Evolutionary conservation across 2,329 filamentous ascomycete genomes (phyloP), one percentile per base, ranked within the genome.

Genomic region (Parastagonospora avenae): DNA sequence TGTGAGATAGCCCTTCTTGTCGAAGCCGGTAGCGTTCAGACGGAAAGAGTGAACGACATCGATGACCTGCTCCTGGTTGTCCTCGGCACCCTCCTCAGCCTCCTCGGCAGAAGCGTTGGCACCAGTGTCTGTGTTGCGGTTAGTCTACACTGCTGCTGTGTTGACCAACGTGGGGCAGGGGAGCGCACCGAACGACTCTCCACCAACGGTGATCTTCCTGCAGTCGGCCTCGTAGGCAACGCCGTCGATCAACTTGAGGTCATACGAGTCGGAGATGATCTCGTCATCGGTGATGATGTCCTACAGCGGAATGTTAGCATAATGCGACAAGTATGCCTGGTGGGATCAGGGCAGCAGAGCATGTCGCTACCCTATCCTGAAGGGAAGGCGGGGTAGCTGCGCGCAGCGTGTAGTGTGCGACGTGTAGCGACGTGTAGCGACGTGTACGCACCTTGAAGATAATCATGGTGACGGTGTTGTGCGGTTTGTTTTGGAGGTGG

Each of bases 51-150:
- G 82, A 75, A 96, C 85, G 59, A 97, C 87, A 80, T 99, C 92
- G 83, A 96, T 95, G 80, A 97, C 92, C 74, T 86, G 85, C 79
- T 87, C 77, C 52, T 77, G 76, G 41, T 66, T 48, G 67, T 95
- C 91, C 42, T 96, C 92, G 66, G 86, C 66, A 60, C 76, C 88
- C 67, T 92, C 91, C 0, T 87, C 90, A 48, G 81, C 90, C 75
- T 89, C 93, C 82, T 97, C 94, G 57, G 94, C 92, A 68, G 93
- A 97, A 67, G 94, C 90, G 80, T 99, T 99, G 82, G 92, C 94
- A 77, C 94, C 94, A 70, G 84, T 94, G 77, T 94, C 89, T 91
- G 53, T 31, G 32, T 28, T 4, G 2, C 19, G 33, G 35, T 9
- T 2, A 24, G 47, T 57, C 54, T 55, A 56, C 28, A 40, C 45